Evolutionary conservation across 805 yeast species (phyloP), one percentile per base, ranked within the genome.

Genomic region (Lipomyces orientalis): DNA sequence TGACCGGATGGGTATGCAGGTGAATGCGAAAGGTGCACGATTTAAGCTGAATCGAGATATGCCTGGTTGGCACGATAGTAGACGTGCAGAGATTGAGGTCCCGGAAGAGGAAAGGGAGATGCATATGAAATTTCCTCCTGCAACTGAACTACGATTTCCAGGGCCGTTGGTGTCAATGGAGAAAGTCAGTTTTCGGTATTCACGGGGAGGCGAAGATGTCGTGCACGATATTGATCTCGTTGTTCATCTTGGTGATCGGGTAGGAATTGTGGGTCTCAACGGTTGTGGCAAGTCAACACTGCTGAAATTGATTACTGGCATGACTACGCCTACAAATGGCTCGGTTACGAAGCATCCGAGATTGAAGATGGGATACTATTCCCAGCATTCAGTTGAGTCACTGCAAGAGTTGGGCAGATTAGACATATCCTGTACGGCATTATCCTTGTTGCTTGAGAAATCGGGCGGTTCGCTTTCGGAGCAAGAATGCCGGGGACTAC

Each of bases 281-380:
- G 97, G 97, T 0, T 84, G 88, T 31, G 97, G 97, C 0, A 91
- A 91, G 76, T 87, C 93, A 0, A 90, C 96, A 0, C 67, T 90
- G 1, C 73, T 85, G 0, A 79, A 82, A 1, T 73, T 90, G 7
- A 67, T 90, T 0, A 57, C 46, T 75, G 85, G 1, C 79, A 87
- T 60, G 75, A 90, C 1, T 85, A 85, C 68, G 77, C 76, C 1
- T 74, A 78, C 1, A 19, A n/a, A 14, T 4, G 60, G 60, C 31
- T 0, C 33, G 8, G n/a, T n/a, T 12, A 34, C 25, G 14, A 31
- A 8, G n/a, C 60, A 57, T 57, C 52, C 60, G 22, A 14, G 60
- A 4, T 34, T 57, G 33, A 34, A 37, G 49, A 57, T 57, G 33
- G 60, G 60, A 2, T 57, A 57, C 43, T 57, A 57, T 43, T 35